A percentile compares a stretch with the other conserved stretches of the same genome.
Conservation (phyloP, 1,284 basidiomycete genomes). For the Trichosporon asahii region DNA sequence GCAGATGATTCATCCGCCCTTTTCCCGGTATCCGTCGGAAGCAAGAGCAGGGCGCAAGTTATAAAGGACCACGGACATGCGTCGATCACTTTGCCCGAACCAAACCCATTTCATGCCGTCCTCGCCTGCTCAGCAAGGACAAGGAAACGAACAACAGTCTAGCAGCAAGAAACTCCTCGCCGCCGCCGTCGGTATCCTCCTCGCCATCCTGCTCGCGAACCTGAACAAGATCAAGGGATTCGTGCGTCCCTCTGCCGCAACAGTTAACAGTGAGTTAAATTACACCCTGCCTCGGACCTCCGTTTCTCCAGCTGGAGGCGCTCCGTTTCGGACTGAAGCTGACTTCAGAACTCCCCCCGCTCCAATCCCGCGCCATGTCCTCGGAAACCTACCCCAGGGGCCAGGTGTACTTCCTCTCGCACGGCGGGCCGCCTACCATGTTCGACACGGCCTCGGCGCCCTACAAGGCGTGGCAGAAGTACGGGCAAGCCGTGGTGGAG, state of each 20-base stretch:
- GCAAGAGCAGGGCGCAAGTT: not conserved
- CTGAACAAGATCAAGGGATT: not conserved
- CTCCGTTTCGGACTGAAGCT: not conserved
- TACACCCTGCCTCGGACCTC: no score
- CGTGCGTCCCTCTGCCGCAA: not conserved
- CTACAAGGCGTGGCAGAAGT: slow-evolving; percentile 51
- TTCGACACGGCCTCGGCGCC: slow-evolving; percentile 47
- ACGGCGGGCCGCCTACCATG: slow-evolving; percentile 53
- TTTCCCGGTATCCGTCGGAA: slow-evolving; percentile 6
- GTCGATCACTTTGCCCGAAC: not conserved
- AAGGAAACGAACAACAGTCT: not conserved
- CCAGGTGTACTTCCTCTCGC: slow-evolving; percentile 48
- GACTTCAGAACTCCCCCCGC: not conserved
- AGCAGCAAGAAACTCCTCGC: not conserved
- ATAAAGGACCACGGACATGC: not conserved
- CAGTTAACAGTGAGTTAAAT: not conserved
- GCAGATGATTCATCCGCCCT: slow-evolving; percentile 1
- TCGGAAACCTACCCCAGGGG: slow-evolving; percentile 19
- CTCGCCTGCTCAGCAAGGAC: not conserved
- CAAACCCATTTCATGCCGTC: not conserved
- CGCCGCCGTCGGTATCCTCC: not conserved
- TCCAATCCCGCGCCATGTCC: slow-evolving; percentile 3
- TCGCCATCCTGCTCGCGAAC: slow-evolving; percentile 3
- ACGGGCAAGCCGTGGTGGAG: slow-evolving; percentile 41
- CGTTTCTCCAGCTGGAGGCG: no score